A percentile compares a stretch with the other conserved stretches of the same genome.
Conservation (phyloP, 257 asterid species). For the Solanum dulcamara region DNA sequence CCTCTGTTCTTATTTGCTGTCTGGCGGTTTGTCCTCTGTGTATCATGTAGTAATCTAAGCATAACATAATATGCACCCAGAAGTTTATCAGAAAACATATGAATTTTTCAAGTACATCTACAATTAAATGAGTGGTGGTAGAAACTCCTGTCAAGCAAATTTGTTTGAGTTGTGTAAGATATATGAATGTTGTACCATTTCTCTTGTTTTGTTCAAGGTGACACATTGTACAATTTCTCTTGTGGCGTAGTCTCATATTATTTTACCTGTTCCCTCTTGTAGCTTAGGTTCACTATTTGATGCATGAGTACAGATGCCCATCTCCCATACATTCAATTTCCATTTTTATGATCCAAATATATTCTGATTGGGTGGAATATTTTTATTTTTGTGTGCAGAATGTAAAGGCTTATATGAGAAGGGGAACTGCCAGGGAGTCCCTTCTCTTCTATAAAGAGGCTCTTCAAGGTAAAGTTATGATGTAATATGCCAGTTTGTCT, state of each 20-base stretch:
- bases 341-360: not conserved
- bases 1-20: not conserved
- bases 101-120: not conserved
- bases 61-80: not conserved
- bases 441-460: conserved; percentile 58
- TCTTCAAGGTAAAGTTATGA: conserved; percentile 58
- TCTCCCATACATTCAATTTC: not conserved
- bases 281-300: not conserved
- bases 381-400: conserved; percentile 30
- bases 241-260: not conserved
- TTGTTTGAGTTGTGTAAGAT: not conserved
- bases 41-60: not conserved
- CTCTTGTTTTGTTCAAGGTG: not conserved
- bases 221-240: not conserved
- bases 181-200: not conserved
- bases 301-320: not conserved
- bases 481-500: not conserved
- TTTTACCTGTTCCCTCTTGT: not conserved
- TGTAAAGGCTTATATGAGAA: conserved; percentile 74
- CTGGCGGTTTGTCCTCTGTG: not conserved
- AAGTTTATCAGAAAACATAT: not conserved
- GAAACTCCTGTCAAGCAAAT: not conserved
- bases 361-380: not conserved
- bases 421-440: conserved; percentile 75
- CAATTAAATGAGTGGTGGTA: not conserved